Conservation (phyloP, 2,329 filamentous ascomycete species). For the Botryotinia narcissicola region DNA sequence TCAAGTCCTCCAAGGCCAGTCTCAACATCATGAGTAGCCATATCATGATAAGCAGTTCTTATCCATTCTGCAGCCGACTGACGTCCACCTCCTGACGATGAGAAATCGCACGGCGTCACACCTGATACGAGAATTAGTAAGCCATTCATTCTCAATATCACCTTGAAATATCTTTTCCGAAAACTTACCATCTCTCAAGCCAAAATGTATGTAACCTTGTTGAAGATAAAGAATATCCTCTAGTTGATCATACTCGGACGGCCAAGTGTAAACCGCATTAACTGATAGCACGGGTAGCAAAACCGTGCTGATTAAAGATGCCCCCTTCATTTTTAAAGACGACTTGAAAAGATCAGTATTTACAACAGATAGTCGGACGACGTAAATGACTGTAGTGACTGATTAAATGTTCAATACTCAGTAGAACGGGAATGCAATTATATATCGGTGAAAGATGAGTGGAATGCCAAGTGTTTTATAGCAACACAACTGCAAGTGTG, state of each 20-base stretch:
- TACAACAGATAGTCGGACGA: not conserved
- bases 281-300: conserved; percentile 4
- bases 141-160: not conserved
- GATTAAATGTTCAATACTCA: not conserved
- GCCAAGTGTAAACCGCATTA: conserved; percentile 1
- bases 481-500: not conserved
- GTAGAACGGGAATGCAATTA: not conserved
- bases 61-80: conserved; percentile 53
- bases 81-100: not conserved
- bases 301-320: not conserved
- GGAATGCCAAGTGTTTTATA: not conserved
- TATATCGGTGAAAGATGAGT: not conserved
- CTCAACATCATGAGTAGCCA: conserved; percentile 50
- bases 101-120: conserved; percentile 2
- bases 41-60: conserved; percentile 59
- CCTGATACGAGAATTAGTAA: not conserved
- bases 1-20: conserved; percentile 51
- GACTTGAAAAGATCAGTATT: not conserved
- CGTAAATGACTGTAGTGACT: not conserved
- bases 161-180: too few relatives aligned
- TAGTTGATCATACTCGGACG: not conserved
- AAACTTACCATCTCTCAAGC: conserved; percentile 5
- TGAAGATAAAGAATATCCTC: conserved; percentile 1
- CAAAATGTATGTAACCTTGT: not conserved
- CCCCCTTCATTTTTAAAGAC: not conserved